Conservation (phyloP, 2,329 filamentous ascomycete genomes). For the Trichoderma afroharzianum region DNA sequence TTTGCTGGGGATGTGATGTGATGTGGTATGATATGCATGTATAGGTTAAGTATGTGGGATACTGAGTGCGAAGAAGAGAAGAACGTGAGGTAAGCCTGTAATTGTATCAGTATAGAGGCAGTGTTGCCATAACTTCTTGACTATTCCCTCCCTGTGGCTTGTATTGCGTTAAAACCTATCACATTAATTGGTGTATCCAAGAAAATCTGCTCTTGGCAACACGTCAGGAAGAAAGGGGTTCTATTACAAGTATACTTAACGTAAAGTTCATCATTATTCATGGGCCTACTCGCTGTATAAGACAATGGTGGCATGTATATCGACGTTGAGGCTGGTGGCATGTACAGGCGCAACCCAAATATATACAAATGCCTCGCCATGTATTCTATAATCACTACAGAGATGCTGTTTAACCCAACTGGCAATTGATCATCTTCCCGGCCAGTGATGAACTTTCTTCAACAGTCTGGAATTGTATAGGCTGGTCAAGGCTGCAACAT, state of each 20-base stretch:
- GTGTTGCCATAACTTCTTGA: not conserved
- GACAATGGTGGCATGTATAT: not conserved
- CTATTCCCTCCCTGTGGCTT: not conserved
- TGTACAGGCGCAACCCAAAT: not conserved
- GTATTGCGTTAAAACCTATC: not conserved
- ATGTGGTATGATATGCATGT: not conserved
- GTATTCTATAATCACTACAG: not conserved
- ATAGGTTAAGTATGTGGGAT: not conserved
- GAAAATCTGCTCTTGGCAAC: not conserved
- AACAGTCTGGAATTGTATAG: not conserved
- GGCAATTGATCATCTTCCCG: not conserved
- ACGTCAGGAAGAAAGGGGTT: not conserved
- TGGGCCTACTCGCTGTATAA: not conserved
- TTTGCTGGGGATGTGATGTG: not conserved
- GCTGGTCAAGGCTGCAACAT: not conserved
- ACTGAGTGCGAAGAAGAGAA: not conserved
- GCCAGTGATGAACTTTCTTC: not conserved
- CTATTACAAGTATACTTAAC: not conserved
- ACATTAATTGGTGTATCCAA: not conserved
- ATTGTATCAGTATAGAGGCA: not conserved
- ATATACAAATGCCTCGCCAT: not conserved
- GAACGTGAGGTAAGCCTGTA: not conserved
- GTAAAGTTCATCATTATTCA: not conserved
- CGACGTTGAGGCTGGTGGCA: not conserved
- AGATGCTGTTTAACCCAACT: not conserved